Base-by-base conservation (phyloP, 352 stramenopile species). In the Globisporangium echinulatum region DNA sequence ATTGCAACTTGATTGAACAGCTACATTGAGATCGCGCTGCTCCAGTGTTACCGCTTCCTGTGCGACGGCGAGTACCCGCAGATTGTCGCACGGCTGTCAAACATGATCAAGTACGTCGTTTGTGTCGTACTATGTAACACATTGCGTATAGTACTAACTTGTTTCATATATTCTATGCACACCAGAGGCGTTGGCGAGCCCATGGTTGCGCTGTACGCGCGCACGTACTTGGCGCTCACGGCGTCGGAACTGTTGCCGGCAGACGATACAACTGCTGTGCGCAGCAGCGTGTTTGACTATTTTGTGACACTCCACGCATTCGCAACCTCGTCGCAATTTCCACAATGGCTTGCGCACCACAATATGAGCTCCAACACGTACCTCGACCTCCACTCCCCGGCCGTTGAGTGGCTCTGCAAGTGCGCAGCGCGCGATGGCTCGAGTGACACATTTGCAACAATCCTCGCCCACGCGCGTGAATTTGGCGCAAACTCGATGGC, bases 21-120 rank as follows among this genome's bases (percentile, higher is more conserved):
- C 49, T 94, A 92, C 63, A 92, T 92, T 40, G 91, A 97, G 61
- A 82, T 95, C 17, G 87, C 88, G 46, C 64, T 97, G 43, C 65
- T 97, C 1, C 75, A 79, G 38, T 97, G 85, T 57, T 97, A 97
- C 62, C 78, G 85, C 2, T 97, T 97, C 61, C 71, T 97, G 14
- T 90, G 82, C 54, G 88, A 96, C 63, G 79, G 74, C n/a, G 90
- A 96, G 47, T 96, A 92, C 66, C 69, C 76, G 0, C 82, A 92
- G 49, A 96, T 97, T 56, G 74, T 96, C 19, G 65, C 79, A 7
- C 77, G 86, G 0, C 54, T 92, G 6, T 89, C 82, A 47, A 94
- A 88, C 58, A 94, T 93, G 83, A 92, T 93, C 70, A 92, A 90
- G 82, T 91, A 81, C 17, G 68, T 66, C 52, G 50, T 5, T 7